Evolutionary conservation across 352 stramenopile genomes (phyloP).

Genomic region (Pythium myriotylum): DNA sequence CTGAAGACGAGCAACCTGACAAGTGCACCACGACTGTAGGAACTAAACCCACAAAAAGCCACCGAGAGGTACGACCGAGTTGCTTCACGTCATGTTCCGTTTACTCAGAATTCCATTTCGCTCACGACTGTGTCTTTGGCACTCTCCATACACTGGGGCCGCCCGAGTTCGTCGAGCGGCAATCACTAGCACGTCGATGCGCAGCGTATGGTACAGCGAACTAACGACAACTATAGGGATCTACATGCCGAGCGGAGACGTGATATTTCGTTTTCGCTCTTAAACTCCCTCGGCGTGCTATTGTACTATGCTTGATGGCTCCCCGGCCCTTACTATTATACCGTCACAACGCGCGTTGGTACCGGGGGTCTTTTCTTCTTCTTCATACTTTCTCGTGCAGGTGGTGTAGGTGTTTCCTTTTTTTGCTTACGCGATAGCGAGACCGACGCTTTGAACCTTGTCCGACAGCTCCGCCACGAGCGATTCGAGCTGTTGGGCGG

Average conservation of each 20-base stretch:
- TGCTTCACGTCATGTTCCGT: not conserved
- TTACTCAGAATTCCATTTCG: not conserved
- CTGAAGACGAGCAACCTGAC: conserved; percentile 39
- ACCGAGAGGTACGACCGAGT: not conserved
- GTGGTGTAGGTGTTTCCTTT: not conserved
- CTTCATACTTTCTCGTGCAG: not conserved
- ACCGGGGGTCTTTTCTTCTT: not conserved
- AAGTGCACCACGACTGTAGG: conserved; percentile 23
- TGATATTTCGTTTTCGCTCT: not conserved
- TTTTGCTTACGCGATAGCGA: conserved; percentile 46
- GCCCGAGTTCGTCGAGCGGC: too few species aligned
- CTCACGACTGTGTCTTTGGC: conserved; percentile 2
- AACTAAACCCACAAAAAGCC: not conserved
- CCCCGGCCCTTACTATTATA: not conserved
- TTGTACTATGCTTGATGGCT: not conserved
- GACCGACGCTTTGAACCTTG: conserved; percentile 65
- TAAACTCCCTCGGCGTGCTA: not conserved
- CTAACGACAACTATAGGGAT: too few species aligned
- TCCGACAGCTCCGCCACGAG: conserved; percentile 70
- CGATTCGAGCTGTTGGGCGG: conserved; percentile 57
- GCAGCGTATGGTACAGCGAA: too few species aligned
- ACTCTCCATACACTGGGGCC: too few species aligned
- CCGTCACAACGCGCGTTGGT: not conserved
- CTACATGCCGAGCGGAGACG: not conserved
- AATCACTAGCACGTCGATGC: too few species aligned